Evolutionary conservation across 495 filamentous ascomycete species (phyloP).

Genomic region (Aspergillus biplanus): DNA sequence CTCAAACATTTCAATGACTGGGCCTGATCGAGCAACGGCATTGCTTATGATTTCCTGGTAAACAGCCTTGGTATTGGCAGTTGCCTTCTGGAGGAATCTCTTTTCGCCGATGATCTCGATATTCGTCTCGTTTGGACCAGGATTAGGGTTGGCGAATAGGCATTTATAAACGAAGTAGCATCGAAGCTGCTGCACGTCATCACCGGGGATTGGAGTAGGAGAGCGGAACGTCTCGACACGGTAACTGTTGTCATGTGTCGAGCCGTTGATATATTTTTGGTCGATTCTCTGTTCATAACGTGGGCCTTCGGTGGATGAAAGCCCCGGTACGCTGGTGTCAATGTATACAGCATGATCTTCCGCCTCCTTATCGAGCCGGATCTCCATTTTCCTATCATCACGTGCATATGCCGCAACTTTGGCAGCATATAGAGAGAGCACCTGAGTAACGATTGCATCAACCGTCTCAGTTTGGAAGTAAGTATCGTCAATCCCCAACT

Average conservation of each 20-base stretch:
- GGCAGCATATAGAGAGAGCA: conserved; percentile 94
- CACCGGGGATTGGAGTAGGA: conserved; percentile 68
- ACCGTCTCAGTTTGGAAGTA: conserved; percentile 94
- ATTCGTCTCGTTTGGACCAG: conserved; percentile 75
- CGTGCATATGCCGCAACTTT: conserved; percentile 95
- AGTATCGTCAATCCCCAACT: conserved; percentile 96
- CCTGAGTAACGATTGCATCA: conserved; percentile 87
- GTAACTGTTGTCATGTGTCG: conserved; percentile 68
- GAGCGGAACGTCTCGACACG: conserved; percentile 97
- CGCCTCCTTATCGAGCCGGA: conserved; percentile 92
- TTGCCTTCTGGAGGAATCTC: conserved; percentile 92
- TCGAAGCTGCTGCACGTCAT: conserved; percentile 76
- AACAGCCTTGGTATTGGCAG: conserved; percentile 89
- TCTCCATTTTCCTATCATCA: conserved; percentile 91
- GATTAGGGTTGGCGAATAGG: conserved; percentile 77
- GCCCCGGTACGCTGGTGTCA: conserved; percentile 89
- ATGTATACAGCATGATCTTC: conserved; percentile 97
- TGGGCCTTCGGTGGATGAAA: conserved; percentile 73
- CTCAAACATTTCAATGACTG: conserved; percentile 97
- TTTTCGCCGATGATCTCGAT: conserved; percentile 92
- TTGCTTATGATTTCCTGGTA: conserved; percentile 90
- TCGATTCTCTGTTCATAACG: conserved; percentile 93
- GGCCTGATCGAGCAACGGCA: conserved; percentile 81
- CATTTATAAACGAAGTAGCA: conserved; percentile 99
- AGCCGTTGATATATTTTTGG: conserved; percentile 85